Evolutionary conservation across 2,329 filamentous ascomycete species (phyloP), one percentile per base, ranked within the genome.

Genomic region (Paecilomyces fulvus): DNA sequence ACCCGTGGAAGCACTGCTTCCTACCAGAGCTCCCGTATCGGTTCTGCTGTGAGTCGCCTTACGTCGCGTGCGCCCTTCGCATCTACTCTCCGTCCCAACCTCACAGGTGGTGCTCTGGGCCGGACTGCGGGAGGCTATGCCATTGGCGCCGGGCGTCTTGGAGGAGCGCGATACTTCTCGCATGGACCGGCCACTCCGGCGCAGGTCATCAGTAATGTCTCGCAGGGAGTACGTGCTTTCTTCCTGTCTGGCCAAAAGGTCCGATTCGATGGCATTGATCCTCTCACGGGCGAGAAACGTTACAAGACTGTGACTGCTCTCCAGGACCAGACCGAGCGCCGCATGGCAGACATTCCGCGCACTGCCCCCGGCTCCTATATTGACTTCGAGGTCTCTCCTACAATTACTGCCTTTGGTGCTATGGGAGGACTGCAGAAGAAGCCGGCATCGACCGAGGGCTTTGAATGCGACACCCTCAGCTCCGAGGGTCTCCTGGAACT

Each of bases 181-280:
- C 92, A 96, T 74, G 83, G 85, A 0, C 90, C 92, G 1, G 87
- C 89, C 9, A 84, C 87, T 7, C 91, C 90, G 43, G 90, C 92
- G 1, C 90, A 97, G 71, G 90, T 97, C 51, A 83, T 97, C 53
- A 88, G 94, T 72, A 96, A 96, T 73, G 92, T 96, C n/a, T 95
- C 90, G 11, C 86, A 91, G 64, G 94, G 91, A 4, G 86, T 97
- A 67, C 85, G 94, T 55, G 92, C 91, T 11, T 96, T 99, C 74
- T 87, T 90, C 75, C 80, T 96, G n/a, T 91, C 89, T 0, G 94
- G 94, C 0, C 85, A 95, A 67, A 94, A 92, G 71, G 86, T 88
- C 9, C 88, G 89, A 57, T 96, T 92, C 65, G 89, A 96, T 69
- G 92, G 92, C 11, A 71, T 87, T 49, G 85, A 86, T 55, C 73